These are phyloP conservation scores for Carnegiea gigantea DNA, from an alignment of 179 eudicot genomes.

Conservation along the genomic window DNA sequence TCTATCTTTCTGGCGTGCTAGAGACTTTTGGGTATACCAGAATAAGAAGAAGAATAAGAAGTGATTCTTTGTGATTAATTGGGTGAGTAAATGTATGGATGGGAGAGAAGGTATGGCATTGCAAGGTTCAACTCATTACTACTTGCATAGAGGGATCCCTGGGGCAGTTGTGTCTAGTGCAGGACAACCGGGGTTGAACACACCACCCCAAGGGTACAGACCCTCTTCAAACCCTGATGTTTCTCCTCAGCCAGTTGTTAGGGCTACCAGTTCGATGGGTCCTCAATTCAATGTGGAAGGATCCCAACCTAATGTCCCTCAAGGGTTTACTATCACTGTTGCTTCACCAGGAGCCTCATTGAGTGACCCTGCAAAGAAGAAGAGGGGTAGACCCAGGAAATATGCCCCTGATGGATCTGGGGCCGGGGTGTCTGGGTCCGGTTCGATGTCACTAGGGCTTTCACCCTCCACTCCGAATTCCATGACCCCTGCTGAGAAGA, in stretches of 20 bases:
- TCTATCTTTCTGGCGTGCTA: neutral
- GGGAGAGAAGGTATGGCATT: conserved; percentile 93
- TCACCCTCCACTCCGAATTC: conserved; percentile 58
- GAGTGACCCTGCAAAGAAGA: conserved; percentile 65
- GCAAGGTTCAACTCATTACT: conserved; percentile 66
- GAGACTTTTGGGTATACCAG: neutral
- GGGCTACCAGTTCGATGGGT: conserved; percentile 39
- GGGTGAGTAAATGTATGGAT: conserved; percentile 86
- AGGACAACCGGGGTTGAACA: conserved; percentile 33
- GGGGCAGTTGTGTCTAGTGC: conserved; percentile 39
- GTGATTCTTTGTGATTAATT: conserved; percentile 17
- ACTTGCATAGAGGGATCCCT: conserved; percentile 58
- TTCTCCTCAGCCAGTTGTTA: conserved; percentile 42
- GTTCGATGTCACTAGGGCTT: conserved; percentile 52
- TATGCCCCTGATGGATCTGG: conserved; percentile 82
- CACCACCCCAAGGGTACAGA: conserved; percentile 41
- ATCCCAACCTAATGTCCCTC: conserved; percentile 46
- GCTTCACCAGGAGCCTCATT: conserved; percentile 38
- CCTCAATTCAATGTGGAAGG: conserved; percentile 54
- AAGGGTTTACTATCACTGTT: conserved; percentile 45
- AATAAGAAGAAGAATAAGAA: neutral
- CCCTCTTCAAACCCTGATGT: conserved; percentile 55
- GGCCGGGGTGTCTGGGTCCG: conserved; percentile 23
- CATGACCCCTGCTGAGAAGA: conserved; percentile 35
- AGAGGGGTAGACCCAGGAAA: conserved; percentile 93